Conservation (phyloP, 371 early-diverging fungal genomes). For the Mortierella sp. region DNA sequence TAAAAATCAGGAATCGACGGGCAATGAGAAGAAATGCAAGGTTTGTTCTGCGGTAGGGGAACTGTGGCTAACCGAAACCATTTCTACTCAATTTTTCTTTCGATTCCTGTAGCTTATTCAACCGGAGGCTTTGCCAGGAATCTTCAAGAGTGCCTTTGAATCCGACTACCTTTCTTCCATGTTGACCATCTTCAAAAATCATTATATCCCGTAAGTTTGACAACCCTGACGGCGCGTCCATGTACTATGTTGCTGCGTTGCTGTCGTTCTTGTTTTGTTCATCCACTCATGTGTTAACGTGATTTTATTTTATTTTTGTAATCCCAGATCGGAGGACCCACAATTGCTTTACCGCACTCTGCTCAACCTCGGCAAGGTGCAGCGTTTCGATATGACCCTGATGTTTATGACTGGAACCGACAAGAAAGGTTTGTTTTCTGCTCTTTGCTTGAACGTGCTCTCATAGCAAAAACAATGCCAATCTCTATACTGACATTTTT, state of each 20-base stretch:
- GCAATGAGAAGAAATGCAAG: not conserved
- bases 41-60: no score
- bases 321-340: constrained; percentile 57
- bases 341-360: constrained; percentile 62
- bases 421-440: constrained; percentile 62
- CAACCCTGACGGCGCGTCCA: not conserved
- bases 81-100: not conserved
- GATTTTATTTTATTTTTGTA: not conserved
- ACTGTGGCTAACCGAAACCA: not conserved
- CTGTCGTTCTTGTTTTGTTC: not conserved
- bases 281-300: not conserved
- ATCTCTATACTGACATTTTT: no score
- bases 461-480: not conserved
- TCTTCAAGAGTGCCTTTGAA: constrained; percentile 84
- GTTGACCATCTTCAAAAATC: constrained; percentile 64
- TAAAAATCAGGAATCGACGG: constrained; percentile 31
- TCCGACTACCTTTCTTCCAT: constrained; percentile 76
- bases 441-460: not conserved
- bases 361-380: constrained; percentile 65
- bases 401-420: constrained; percentile 74
- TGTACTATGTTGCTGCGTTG: not conserved
- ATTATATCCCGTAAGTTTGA: constrained; percentile 58
- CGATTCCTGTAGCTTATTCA: constrained; percentile 60
- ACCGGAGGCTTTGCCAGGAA: constrained; percentile 61
- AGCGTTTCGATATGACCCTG: constrained; percentile 75